Percentiles rank a stretch among this genome's conserved stretches.
phyloP scores from a whole-genome alignment of 2,329 filamentous ascomycete species.

The Penicillium olsonii region DNA sequence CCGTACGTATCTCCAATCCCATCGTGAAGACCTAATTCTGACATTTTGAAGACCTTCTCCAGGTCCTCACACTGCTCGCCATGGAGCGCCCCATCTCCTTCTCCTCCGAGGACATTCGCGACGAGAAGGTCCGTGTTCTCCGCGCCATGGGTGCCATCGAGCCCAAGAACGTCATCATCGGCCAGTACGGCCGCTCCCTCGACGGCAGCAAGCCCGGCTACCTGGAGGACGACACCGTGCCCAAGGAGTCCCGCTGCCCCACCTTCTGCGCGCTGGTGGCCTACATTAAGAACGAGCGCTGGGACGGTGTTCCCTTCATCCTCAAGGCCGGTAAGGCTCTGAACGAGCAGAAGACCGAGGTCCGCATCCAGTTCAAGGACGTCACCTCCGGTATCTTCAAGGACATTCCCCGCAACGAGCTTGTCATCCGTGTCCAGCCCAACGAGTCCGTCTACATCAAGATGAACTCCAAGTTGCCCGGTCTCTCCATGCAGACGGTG shows the following conservation, averaged over 20 bases:
- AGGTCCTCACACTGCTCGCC: constrained; percentile 91
- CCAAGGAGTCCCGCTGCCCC: constrained; percentile 94
- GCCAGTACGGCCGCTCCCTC: constrained; percentile 94
- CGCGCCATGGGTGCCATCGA: constrained; percentile 92
- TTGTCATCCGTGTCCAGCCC: constrained; percentile 98
- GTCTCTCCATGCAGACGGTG: constrained; percentile 98
- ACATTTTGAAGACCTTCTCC: constrained; percentile 68
- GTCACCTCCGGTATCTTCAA: constrained; percentile 99
- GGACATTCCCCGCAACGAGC: constrained; percentile 98
- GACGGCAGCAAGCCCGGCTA: constrained; percentile 96
- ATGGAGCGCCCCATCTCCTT: constrained; percentile 99
- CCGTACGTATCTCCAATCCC: constrained; percentile 51
- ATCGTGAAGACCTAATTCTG: background rate
- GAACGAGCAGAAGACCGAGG: constrained; percentile 99
- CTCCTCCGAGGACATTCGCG: constrained; percentile 95
- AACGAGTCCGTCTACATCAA: constrained; percentile 99
- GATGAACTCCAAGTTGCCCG: constrained; percentile 99
- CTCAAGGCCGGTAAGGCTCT: constrained; percentile 98
- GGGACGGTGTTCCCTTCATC: constrained; percentile 99
- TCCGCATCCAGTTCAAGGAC: constrained; percentile 99
- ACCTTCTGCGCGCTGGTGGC: constrained; percentile 97
- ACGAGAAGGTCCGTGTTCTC: constrained; percentile 95
- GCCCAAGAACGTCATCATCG: constrained; percentile 99
- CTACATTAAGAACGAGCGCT: constrained; percentile 99
- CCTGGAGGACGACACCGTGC: constrained; percentile 98